Base-by-base conservation (phyloP, 352 stramenopile genomes). In the Pythium aphanidermatum region DNA sequence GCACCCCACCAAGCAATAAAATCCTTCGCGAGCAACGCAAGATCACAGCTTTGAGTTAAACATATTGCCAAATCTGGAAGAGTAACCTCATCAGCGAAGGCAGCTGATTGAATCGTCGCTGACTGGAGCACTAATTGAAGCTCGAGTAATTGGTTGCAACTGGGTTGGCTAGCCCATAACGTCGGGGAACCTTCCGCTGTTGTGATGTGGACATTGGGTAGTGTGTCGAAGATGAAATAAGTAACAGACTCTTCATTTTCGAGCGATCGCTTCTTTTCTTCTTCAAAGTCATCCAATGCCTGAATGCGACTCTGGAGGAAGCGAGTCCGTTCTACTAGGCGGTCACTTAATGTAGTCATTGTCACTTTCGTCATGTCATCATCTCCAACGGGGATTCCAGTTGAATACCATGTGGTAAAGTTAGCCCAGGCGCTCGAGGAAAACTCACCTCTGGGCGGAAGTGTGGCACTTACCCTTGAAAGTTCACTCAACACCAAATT, bases 1-100 rank as follows among this genome's bases (percentile, higher is more conserved):
- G 60, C 46, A 29, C 42, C 55, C 77, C 74, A 89, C 77, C 77
- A 89, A 3, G 61, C 47, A 7, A 82, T 37, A 47, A 89, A 89
- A 30, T 65, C 61, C 0, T 46, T 53, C 0, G 74, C 68, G 1
- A 83, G 42, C n/a, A 56, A 34, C 8, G 79, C 54, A 29, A 84
- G 51, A 37, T 83, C 72, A 11, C 65, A 65, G 26, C 66, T 55
- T 8, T 81, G 59, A 14, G 83, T 16, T 35, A 39, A 60, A 6
- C 45, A 63, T 4, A 58, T 52, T 16, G 58, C 64, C 1, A 83
- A 24, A 21, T 86, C 65, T 9, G 74, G 74, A 21, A 89, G 54
- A 32, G 79, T 72, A 28, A 89, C 59, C 7, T 79, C 64, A 20
- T 70, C 58, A 16, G 36, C 64, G 42, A 86, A 74, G 2, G 77